Evolutionary conservation across 768 basidiomycete species (phyloP).

Genomic region (Daedaleopsis nitida): DNA sequence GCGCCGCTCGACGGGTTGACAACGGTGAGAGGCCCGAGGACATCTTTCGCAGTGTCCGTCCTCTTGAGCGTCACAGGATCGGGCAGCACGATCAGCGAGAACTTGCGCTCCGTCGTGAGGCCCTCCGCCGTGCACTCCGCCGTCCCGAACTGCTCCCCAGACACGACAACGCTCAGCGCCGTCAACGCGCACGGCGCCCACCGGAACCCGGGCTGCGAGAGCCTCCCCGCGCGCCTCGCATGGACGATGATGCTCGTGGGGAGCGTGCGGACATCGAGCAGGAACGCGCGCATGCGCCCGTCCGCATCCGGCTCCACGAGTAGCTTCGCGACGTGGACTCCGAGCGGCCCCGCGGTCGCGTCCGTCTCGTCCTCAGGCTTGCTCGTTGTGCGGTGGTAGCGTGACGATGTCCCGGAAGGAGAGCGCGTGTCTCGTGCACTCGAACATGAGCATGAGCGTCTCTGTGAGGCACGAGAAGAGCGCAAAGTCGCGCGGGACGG

Average conservation of each 20-base stretch:
- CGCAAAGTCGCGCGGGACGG: neutral
- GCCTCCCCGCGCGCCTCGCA: no score
- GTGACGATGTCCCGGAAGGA: neutral
- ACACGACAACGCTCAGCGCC: no score
- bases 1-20: neutral
- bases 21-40: neutral
- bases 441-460: neutral
- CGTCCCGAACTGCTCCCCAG: no score
- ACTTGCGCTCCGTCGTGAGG: no score
- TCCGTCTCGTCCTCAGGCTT: slow-evolving; percentile 3
- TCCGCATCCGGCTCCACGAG: neutral
- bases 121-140: no score
- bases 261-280: neutral
- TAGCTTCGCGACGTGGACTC: neutral
- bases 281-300: neutral
- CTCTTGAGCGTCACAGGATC: neutral
- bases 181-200: neutral
- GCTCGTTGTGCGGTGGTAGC: neutral
- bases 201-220: neutral
- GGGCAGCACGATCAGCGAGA: no score
- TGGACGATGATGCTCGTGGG: neutral
- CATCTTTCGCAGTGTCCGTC: neutral
- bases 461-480: neutral
- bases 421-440: neutral
- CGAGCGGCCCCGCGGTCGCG: neutral